These are phyloP conservation scores for Scedosporium aurantiacum DNA, from an alignment of 2,329 filamentous ascomycete genomes.

Conservation along the genomic window DNA sequence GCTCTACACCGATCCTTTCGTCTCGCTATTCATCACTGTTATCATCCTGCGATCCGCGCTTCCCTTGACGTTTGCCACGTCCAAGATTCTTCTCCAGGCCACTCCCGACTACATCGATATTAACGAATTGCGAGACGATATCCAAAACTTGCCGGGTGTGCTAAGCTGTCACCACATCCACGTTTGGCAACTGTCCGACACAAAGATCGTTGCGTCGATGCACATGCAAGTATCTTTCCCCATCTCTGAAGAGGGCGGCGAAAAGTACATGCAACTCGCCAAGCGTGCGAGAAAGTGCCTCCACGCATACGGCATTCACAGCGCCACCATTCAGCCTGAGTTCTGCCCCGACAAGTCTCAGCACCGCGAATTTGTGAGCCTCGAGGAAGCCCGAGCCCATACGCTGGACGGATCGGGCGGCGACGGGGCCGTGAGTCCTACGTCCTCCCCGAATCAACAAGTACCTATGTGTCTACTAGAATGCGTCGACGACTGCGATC, in stretches of 20 bases:
- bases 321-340: conserved; percentile 93
- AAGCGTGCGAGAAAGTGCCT: conserved; percentile 75
- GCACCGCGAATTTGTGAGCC: conserved; percentile 24
- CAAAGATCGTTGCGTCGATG: conserved; percentile 84
- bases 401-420: conserved; percentile 21
- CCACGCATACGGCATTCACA: conserved; percentile 93
- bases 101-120: conserved; percentile 82
- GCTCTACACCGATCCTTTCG: conserved; percentile 80
- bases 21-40: conserved; percentile 87
- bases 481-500: conserved; percentile 37
- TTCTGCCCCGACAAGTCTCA: conserved; percentile 49
- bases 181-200: conserved; percentile 95
- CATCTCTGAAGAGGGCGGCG: conserved; percentile 67
- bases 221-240: conserved; percentile 89
- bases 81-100: conserved; percentile 85
- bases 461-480: conserved; percentile 35
- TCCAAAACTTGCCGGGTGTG: conserved; percentile 72
- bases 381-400: conserved; percentile 22
- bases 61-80: conserved; percentile 67
- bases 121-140: conserved; percentile 86
- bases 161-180: conserved; percentile 91
- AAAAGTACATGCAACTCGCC: conserved; percentile 84
- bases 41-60: conserved; percentile 65
- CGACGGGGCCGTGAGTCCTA: conserved; percentile 17
- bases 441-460: conserved; percentile 9